These are phyloP conservation scores for Arctium minus DNA, from an alignment of 129 eudicot species.

Conservation along the genomic window DNA sequence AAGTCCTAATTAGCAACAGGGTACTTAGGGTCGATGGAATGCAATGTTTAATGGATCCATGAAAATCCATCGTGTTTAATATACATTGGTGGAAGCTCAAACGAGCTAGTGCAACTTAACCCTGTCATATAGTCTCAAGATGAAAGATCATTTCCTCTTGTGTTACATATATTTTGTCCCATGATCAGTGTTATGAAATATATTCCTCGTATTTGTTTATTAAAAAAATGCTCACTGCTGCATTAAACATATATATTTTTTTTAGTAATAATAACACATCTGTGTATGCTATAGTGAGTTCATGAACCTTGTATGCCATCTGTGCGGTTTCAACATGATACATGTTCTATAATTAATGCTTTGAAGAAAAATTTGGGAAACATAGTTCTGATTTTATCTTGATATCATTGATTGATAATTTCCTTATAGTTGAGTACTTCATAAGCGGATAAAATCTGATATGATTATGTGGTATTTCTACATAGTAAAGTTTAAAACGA, in stretches of 20 bases:
- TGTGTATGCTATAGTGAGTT: background rate
- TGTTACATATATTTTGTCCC: background rate
- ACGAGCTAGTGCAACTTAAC: no score
- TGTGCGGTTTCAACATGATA: background rate
- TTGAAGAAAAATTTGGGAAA: background rate
- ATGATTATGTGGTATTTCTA: background rate
- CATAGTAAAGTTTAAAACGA: background rate
- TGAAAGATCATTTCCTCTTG: no score
- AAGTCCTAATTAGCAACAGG: background rate
- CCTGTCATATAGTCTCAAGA: background rate
- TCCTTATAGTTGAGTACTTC: background rate
- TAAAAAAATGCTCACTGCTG: background rate
- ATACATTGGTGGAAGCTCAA: no score
- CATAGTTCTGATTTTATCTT: no score
- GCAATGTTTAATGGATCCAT: background rate
- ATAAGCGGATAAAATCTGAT: background rate
- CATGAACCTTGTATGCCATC: background rate
- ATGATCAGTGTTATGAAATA: no score
- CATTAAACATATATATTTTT: no score
- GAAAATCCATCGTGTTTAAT: background rate
- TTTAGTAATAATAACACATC: background rate
- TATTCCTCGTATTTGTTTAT: background rate
- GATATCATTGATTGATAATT: background rate
- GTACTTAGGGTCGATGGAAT: background rate
- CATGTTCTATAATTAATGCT: background rate